These are phyloP conservation scores for Stenocarpella maydis DNA, from an alignment of 2,329 filamentous ascomycete species.

Conservation along the genomic window DNA sequence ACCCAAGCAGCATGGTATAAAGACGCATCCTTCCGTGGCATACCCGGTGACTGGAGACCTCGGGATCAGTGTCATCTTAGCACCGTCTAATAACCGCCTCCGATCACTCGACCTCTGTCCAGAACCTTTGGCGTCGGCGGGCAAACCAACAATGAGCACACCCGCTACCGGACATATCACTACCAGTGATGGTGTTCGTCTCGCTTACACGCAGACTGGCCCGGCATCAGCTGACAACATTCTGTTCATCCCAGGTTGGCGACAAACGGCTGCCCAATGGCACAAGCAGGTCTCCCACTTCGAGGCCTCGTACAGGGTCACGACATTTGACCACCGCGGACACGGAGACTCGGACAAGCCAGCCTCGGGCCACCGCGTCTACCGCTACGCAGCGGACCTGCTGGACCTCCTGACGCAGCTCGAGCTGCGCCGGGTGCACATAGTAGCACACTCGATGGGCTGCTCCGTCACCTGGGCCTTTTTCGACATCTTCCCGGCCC, in stretches of 20 bases:
- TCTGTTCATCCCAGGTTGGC: slow-evolving; percentile 45
- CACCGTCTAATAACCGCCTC: not conserved
- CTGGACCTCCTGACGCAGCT: slow-evolving; percentile 42
- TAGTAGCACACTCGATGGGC: slow-evolving; percentile 49
- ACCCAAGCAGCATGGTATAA: not conserved
- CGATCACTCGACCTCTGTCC: not conserved
- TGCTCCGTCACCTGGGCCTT: slow-evolving; percentile 44
- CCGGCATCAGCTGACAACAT: slow-evolving; percentile 40
- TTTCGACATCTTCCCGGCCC: slow-evolving; percentile 43
- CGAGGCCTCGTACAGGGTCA: slow-evolving; percentile 41
- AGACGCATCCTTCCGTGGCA: not conserved
- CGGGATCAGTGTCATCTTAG: too few relatives aligned
- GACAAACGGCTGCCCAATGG: slow-evolving; percentile 45
- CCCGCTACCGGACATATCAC: not conserved
- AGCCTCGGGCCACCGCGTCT: slow-evolving; percentile 42
- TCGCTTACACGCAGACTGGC: slow-evolving; percentile 42
- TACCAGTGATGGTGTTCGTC: slow-evolving; percentile 42
- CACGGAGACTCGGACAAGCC: slow-evolving; percentile 47
- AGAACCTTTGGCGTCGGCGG: not conserved
- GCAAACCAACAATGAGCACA: not conserved
- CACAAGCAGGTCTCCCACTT: slow-evolving; percentile 44
- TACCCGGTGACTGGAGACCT: too few relatives aligned
- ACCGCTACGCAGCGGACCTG: slow-evolving; percentile 43
- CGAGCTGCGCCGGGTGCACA: slow-evolving; percentile 42
- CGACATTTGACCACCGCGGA: slow-evolving; percentile 45